Evolutionary conservation across 371 early-diverging fungal species (phyloP).

Genomic region (Apophysomyces ossiformis): DNA sequence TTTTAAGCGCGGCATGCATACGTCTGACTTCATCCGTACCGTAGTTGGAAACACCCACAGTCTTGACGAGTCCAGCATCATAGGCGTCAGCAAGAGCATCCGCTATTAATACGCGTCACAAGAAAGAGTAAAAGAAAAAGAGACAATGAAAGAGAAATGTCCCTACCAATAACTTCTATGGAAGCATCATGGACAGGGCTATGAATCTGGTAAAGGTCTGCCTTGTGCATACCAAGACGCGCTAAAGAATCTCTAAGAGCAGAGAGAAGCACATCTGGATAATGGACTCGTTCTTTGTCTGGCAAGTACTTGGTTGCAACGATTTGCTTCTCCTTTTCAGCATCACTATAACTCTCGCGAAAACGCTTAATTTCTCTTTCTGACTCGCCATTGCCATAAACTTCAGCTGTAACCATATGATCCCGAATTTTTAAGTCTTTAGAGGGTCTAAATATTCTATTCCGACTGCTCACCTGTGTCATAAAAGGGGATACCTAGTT

Average conservation of each 20-base stretch:
- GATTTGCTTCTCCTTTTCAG: conserved; percentile 29
- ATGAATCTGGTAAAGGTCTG: conserved; percentile 79
- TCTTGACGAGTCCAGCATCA: conserved; percentile 57
- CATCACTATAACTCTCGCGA: conserved; percentile 28
- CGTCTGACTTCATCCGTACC: conserved; percentile 49
- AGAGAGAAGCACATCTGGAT: conserved; percentile 48
- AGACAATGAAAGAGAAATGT: neutral
- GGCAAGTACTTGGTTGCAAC: conserved; percentile 63
- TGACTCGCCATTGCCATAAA: conserved; percentile 61
- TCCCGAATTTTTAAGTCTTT: neutral
- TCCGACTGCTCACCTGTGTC: conserved; percentile 36
- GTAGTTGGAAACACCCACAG: conserved; percentile 76
- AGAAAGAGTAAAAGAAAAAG: neutral
- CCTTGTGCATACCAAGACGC: conserved; percentile 55
- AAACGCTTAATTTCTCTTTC: conserved; percentile 52
- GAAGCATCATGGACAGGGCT: conserved; percentile 62
- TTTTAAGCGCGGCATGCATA: conserved; percentile 55
- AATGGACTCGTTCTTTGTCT: conserved; percentile 36
- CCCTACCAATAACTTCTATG: conserved; percentile 54
- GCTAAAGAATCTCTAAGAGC: conserved; percentile 58
- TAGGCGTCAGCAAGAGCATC: conserved; percentile 58
- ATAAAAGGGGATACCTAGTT: conserved; percentile 41
- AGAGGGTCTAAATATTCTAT: too few relatives aligned
- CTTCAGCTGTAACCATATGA: conserved; percentile 50
- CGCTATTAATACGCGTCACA: conserved; percentile 24